Evolutionary conservation across 2,329 filamentous ascomycete genomes (phyloP).

Genomic region (Penicillium sp.): DNA sequence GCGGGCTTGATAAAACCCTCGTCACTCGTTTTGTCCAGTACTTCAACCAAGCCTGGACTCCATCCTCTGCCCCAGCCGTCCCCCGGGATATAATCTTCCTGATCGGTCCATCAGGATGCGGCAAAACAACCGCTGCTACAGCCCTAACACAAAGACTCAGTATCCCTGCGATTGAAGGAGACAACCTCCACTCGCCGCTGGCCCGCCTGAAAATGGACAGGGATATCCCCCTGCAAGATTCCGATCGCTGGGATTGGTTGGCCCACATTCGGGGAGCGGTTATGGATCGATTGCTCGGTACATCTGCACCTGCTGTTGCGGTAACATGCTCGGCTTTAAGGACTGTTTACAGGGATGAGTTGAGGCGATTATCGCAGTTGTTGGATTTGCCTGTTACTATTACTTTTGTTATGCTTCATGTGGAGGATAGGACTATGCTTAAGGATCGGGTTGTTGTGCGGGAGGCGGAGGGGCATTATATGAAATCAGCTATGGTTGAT

Average conservation of each 20-base stretch:
- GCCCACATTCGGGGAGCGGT: conserved; percentile 23
- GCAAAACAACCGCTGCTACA: conserved; percentile 54
- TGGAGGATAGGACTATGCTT: conserved; percentile 33
- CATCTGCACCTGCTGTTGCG: conserved; percentile 38
- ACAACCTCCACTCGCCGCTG: conserved; percentile 52
- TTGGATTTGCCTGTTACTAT: conserved; percentile 22
- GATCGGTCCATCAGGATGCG: conserved; percentile 55
- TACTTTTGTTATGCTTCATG: conserved; percentile 43
- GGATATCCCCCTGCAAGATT: conserved; percentile 52
- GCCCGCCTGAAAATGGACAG: conserved; percentile 55
- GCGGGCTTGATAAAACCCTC: conserved; percentile 7
- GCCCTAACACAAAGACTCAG: conserved; percentile 44
- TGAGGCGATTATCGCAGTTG: conserved; percentile 40
- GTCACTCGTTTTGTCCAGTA: conserved; percentile 14
- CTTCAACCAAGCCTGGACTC: conserved; percentile 18
- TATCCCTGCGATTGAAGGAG: conserved; percentile 46
- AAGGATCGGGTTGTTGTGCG: conserved; percentile 48
- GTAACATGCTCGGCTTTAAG: conserved; percentile 57
- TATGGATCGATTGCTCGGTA: conserved; percentile 18
- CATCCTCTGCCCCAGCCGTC: background rate
- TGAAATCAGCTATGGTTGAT: conserved; percentile 56
- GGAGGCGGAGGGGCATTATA: conserved; percentile 49
- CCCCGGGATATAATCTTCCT: conserved; percentile 32
- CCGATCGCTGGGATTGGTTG: conserved; percentile 57
- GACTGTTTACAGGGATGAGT: conserved; percentile 55